phyloP scores from a whole-genome alignment of 2,329 filamentous ascomycete genomes.

The Claviceps paspali region DNA sequence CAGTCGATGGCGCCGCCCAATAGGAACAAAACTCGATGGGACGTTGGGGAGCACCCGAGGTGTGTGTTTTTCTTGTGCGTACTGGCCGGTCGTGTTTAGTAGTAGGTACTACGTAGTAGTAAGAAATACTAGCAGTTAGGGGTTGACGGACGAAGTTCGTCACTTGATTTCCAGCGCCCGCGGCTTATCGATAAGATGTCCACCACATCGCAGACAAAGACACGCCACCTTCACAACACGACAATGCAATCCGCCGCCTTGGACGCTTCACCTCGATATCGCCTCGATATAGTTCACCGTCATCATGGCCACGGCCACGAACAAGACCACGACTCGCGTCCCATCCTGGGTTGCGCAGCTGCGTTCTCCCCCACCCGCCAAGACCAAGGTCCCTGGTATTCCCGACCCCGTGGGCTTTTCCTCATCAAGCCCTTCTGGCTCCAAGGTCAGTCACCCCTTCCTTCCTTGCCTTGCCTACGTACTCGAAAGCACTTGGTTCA shows the following conservation, averaged over 20 bases:
- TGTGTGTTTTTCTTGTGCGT: too few relatives aligned
- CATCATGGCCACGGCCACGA: conserved; percentile 16
- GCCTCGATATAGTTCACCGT: background rate
- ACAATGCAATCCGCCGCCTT: too few relatives aligned
- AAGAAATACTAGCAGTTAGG: too few relatives aligned
- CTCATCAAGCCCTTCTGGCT: conserved; percentile 37
- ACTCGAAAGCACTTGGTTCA: background rate
- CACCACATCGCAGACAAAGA: background rate
- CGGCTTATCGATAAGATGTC: conserved; percentile 5
- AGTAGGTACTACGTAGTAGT: too few relatives aligned
- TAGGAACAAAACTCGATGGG: background rate
- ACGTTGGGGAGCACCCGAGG: too few relatives aligned
- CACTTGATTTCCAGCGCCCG: background rate
- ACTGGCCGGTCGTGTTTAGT: too few relatives aligned
- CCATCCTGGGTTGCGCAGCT: conserved; percentile 79
- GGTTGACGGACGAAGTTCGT: too few relatives aligned
- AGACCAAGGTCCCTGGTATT: conserved; percentile 51
- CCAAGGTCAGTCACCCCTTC: conserved; percentile 33
- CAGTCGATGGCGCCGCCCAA: background rate
- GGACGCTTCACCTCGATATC: too few relatives aligned
- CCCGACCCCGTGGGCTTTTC: conserved; percentile 77
- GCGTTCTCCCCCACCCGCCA: conserved; percentile 50
- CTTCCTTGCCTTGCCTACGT: background rate
- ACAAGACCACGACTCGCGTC: conserved; percentile 20
- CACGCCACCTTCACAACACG: background rate